Evolutionary conservation across 495 filamentous ascomycete species (phyloP), one percentile per base, ranked within the genome.

Genomic region (Xylaria palmicola): DNA sequence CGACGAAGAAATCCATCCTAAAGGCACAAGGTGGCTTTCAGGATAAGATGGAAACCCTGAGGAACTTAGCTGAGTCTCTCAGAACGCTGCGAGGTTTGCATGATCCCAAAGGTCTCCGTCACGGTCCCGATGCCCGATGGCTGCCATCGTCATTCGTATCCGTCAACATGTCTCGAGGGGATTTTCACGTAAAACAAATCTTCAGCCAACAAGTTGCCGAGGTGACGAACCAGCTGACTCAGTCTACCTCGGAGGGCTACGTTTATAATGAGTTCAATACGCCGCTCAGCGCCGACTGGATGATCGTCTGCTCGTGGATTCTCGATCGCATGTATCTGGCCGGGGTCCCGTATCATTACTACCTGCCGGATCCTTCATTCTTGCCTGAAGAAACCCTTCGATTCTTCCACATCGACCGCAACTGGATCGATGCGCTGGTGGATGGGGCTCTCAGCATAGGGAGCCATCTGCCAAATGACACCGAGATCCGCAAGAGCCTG

Each of bases 371-470:
- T 47, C 66, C 73, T 0, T 65, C 60, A 0, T 66, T 62, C 45
- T 62, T 83, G 1, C 77, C 77, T 0, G n/a, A 40, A 8, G 80
- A 82, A 58, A 47, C 51, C 2, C 47, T 84, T 0, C 76, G 81
- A 1, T 75, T 78, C 65, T 84, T 83, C 64, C 48, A 73, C 52
- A 69, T 83, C 27, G 81, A 83, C 57, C 4, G 55, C 4, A 63
- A 61, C 48, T 84, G 81, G 81, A 44, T 75, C 7, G 75, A 80
- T 39, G 62, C 62, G 1, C 37, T 82, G 1, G 53, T 84, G 9
- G 81, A 84, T 58, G 81, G 81, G 0, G 81, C 71, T 3, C 69
- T 84, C 1, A 72, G 65, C 6, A 20, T 77, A 0, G 79, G 65
- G 1, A 83, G 81, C 60, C 74, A 81, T 60, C 27, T 71, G 0